Conservation (phyloP, 1,284 basidiomycete species). For the Pholiota adiposa region DNA sequence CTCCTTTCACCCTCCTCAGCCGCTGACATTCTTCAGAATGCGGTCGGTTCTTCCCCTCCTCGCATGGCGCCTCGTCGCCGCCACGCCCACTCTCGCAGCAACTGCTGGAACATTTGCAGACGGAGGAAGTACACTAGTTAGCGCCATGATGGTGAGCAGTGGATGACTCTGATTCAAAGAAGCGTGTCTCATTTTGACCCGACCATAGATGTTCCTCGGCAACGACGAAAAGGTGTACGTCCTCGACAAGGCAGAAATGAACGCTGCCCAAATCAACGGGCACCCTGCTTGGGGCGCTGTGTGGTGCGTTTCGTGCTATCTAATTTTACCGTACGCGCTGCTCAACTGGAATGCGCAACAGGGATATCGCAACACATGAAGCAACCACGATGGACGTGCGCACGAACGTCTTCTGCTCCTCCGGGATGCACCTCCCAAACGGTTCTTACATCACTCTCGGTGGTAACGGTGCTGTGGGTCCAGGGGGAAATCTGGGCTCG, state of each 20-base stretch:
- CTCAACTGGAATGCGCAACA: constrained; percentile 20
- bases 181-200: not conserved
- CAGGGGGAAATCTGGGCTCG: constrained; percentile 68
- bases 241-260: constrained; percentile 63
- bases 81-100: constrained; percentile 34
- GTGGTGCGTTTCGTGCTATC: constrained; percentile 36
- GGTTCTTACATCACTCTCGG: constrained; percentile 69
- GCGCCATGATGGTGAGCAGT: constrained; percentile 67
- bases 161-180: not conserved
- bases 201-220: constrained; percentile 59
- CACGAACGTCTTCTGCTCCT: constrained; percentile 86
- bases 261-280: constrained; percentile 58
- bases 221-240: constrained; percentile 60
- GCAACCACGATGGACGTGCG: constrained; percentile 69
- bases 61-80: constrained; percentile 40
- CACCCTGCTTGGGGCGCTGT: constrained; percentile 58
- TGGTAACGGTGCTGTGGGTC: constrained; percentile 79
- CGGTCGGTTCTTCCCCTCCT: constrained; percentile 32
- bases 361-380: constrained; percentile 56
- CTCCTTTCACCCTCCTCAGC: constrained; percentile 15
- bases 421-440: constrained; percentile 72
- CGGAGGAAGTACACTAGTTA: constrained; percentile 58
- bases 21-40: constrained; percentile 24
- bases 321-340: not conserved
- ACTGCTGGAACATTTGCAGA: constrained; percentile 47